A percentile compares a stretch with the other conserved stretches of the same genome.
Evolutionary conservation across 148 eudicot genomes (phyloP).

Genomic region (Suaeda aralocaspica): DNA sequence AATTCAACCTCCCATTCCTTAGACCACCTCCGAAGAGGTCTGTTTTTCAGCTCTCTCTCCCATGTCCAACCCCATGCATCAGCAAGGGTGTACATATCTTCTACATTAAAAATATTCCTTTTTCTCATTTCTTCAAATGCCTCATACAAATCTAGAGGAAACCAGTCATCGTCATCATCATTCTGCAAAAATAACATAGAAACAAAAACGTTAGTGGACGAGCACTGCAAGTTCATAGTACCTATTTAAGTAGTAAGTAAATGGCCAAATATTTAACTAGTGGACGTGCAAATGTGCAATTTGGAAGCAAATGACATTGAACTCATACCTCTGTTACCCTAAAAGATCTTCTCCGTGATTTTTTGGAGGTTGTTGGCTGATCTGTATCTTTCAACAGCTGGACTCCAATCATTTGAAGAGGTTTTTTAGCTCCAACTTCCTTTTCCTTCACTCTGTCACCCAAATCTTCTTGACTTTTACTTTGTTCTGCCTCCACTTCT

Average conservation of each 20-base stretch:
- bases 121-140: constrained; percentile 80
- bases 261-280: neutral
- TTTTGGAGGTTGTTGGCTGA: constrained; percentile 50
- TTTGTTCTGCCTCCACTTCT: constrained; percentile 58
- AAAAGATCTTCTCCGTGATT: constrained; percentile 50
- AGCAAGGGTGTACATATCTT: constrained; percentile 93
- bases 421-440: constrained; percentile 72
- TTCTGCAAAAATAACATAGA: constrained; percentile 37
- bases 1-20: constrained; percentile 98
- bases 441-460: constrained; percentile 68
- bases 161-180: constrained; percentile 94
- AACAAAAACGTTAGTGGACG: neutral
- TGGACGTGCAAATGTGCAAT: neutral
- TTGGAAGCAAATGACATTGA: constrained; percentile 6
- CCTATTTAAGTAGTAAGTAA: neutral
- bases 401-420: constrained; percentile 92
- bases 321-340: constrained; percentile 49
- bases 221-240: neutral
- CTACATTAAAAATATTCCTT: constrained; percentile 67
- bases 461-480: constrained; percentile 54
- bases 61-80: constrained; percentile 99
- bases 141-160: constrained; percentile 69
- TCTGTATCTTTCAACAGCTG: constrained; percentile 76
- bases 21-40: constrained; percentile 77
- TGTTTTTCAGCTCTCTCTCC: constrained; percentile 85